A percentile compares a stretch with the other conserved stretches of the same genome.
Evolutionary conservation across 148 eudicot species (phyloP).

Genomic region (Vaccinium darrowii): DNA sequence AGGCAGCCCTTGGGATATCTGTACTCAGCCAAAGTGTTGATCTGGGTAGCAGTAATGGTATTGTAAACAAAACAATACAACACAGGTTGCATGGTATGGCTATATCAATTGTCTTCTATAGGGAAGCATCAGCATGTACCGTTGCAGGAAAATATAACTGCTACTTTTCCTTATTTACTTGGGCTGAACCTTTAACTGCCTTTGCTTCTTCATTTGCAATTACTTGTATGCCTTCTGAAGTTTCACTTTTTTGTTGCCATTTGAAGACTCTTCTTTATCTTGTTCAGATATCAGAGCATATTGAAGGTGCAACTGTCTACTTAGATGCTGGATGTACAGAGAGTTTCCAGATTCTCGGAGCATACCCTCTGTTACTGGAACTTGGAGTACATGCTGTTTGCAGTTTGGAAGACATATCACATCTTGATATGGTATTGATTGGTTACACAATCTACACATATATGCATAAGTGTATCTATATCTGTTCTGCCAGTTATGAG

Average conservation of each 20-base stretch:
- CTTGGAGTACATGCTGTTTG: slow-evolving; percentile 79
- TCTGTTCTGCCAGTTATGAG: not conserved
- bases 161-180: not conserved
- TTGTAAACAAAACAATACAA: not conserved
- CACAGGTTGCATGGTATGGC: not conserved
- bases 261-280: not conserved
- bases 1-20: not conserved
- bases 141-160: not conserved
- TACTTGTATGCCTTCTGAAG: not conserved
- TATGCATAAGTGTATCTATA: not conserved
- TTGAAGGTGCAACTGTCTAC: slow-evolving; percentile 71
- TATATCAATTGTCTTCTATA: not conserved
- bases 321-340: slow-evolving; percentile 94
- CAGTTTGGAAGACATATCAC: slow-evolving; percentile 86
- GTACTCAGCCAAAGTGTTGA: not conserved
- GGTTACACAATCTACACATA: not conserved
- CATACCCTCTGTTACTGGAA: slow-evolving; percentile 70
- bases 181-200: not conserved
- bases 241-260: not conserved
- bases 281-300: slow-evolving; percentile 70
- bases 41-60: not conserved
- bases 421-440: slow-evolving; percentile 64
- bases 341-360: slow-evolving; percentile 88
- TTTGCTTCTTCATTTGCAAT: not conserved
- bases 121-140: not conserved